A percentile compares a stretch with the other conserved stretches of the same genome.
Evolutionary conservation across 164 flowering plant genomes (phyloP).

Genomic region (Chloranthus sessilifolius): DNA sequence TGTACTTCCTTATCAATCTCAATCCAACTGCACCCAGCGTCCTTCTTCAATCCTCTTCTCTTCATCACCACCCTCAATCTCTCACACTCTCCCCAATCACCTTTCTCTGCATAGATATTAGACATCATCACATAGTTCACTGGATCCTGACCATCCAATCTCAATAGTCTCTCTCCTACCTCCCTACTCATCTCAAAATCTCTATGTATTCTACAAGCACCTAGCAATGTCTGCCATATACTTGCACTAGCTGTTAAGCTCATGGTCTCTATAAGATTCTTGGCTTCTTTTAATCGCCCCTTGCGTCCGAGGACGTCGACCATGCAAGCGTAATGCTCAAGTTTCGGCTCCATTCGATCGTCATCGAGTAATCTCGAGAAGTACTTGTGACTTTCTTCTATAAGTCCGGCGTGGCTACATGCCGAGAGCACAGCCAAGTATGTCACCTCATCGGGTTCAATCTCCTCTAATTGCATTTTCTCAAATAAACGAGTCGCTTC

Average conservation of each 20-base stretch:
- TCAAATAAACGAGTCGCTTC: constrained; percentile 48
- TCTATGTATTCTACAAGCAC: constrained; percentile 74
- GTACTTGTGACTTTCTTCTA: constrained; percentile 44
- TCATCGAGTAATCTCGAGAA: constrained; percentile 41
- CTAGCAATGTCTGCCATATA: constrained; percentile 79
- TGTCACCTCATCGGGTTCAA: constrained; percentile 62
- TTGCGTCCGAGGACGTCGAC: constrained; percentile 79
- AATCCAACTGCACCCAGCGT: constrained; percentile 74
- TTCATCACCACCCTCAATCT: constrained; percentile 42
- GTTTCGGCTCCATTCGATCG: constrained; percentile 30
- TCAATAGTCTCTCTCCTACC: constrained; percentile 56
- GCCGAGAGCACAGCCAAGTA: constrained; percentile 80
- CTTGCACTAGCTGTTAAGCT: constrained; percentile 50
- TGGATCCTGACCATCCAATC: constrained; percentile 48
- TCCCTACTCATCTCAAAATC: constrained; percentile 54
- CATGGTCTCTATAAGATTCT: constrained; percentile 54
- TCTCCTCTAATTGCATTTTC: constrained; percentile 36
- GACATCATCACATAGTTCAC: constrained; percentile 83
- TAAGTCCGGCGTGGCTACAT: constrained; percentile 78
- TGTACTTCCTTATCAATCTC: constrained; percentile 63
- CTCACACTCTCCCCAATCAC: constrained; percentile 58
- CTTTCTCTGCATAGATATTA: constrained; percentile 59
- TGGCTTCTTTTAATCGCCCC: constrained; percentile 62
- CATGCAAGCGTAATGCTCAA: constrained; percentile 89
- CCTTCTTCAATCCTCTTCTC: constrained; percentile 61